Evolutionary conservation across 805 yeast species (phyloP).

Genomic region (Torulaspora maleeae): DNA sequence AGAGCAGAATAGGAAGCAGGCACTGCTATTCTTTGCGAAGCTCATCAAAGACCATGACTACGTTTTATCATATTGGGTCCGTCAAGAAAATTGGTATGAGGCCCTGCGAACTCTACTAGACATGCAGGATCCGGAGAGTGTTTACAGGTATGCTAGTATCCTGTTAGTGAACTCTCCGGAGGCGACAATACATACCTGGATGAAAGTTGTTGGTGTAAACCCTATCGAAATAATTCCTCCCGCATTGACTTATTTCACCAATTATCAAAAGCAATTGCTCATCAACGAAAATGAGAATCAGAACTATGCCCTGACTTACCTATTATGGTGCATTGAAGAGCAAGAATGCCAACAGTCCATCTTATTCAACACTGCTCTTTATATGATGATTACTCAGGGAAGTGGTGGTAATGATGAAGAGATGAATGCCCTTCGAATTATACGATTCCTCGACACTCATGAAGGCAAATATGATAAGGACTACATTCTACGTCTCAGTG

Average conservation of each 20-base stretch:
- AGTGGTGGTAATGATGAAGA: constrained; percentile 28
- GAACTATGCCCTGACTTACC: constrained; percentile 64
- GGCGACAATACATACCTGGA: constrained; percentile 75
- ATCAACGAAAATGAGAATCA: constrained; percentile 26
- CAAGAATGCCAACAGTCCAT: constrained; percentile 42
- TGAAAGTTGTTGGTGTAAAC: constrained; percentile 47
- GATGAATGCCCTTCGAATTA: constrained; percentile 43
- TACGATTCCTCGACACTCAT: constrained; percentile 47
- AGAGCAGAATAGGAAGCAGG: constrained; percentile 59
- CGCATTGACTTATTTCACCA: constrained; percentile 60
- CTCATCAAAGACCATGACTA: constrained; percentile 62
- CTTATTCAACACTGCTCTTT: constrained; percentile 66
- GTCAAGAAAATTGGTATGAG: constrained; percentile 65
- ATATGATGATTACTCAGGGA: constrained; percentile 51
- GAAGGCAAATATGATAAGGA: constrained; percentile 51
- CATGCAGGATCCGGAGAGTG: constrained; percentile 43
- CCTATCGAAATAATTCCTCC: constrained; percentile 71
- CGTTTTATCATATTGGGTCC: constrained; percentile 65
- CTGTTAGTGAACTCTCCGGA: constrained; percentile 63
- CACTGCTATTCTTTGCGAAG: constrained; percentile 63
- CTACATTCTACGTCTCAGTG: constrained; percentile 69
- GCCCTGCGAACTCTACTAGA: constrained; percentile 56
- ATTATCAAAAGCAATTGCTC: constrained; percentile 25
- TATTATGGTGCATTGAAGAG: constrained; percentile 50
- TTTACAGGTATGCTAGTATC: constrained; percentile 66